A percentile compares a stretch with the other conserved stretches of the same genome.
phyloP scores from a whole-genome alignment of 2,329 filamentous ascomycete species.

The Apiospora saccharicola region DNA sequence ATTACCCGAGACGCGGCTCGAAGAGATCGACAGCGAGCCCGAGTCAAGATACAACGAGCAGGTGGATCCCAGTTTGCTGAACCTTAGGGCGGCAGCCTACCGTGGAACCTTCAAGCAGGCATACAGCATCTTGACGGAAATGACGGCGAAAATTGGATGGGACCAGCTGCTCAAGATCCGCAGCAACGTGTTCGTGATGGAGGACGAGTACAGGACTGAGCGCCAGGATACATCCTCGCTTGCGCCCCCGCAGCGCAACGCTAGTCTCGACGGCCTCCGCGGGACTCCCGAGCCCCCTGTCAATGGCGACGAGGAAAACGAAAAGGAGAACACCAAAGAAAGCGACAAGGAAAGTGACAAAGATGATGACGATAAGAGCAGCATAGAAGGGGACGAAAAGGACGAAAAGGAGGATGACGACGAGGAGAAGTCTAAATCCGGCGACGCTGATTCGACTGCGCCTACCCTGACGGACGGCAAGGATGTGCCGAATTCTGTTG shows the following conservation, averaged over 20 bases:
- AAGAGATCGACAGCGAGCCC: constrained; percentile 94
- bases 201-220: constrained; percentile 95
- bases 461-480: constrained; percentile 49
- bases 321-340: constrained; percentile 37
- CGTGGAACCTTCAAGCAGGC: constrained; percentile 96
- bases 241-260: constrained; percentile 66
- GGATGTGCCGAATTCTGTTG: constrained; percentile 56
- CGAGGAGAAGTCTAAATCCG: constrained; percentile 35
- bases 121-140: constrained; percentile 92
- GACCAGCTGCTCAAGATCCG: constrained; percentile 93
- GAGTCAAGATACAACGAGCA: constrained; percentile 82
- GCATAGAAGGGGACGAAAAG: constrained; percentile 37
- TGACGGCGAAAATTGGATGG: constrained; percentile 97
- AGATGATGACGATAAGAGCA: constrained; percentile 31
- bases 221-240: constrained; percentile 68
- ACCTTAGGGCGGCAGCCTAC: constrained; percentile 86
- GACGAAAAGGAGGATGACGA: constrained; percentile 41
- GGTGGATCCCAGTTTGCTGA: constrained; percentile 85
- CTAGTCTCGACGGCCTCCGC: constrained; percentile 80
- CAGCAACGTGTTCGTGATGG: constrained; percentile 99
- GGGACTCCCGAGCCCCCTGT: constrained; percentile 69
- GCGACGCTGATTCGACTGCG: constrained; percentile 43
- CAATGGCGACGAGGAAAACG: constrained; percentile 49
- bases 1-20: constrained; percentile 85
- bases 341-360: constrained; percentile 43